These are phyloP conservation scores for Incumbomyces delicatus DNA, from an alignment of 2,329 filamentous ascomycete species.

Conservation along the genomic window DNA sequence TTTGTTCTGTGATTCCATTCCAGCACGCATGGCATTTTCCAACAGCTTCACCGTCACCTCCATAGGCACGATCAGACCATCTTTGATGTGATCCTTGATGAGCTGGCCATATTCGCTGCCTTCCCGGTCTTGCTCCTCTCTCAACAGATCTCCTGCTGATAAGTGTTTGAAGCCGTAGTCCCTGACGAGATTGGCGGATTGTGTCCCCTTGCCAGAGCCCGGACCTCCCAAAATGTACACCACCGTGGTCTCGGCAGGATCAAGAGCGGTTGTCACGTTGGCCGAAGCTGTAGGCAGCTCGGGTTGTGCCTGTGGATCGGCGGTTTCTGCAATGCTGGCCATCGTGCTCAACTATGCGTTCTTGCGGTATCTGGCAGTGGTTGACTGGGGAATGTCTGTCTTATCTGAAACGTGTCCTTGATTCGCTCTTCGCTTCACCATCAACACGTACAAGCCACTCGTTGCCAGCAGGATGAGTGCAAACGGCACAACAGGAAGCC, in stretches of 20 bases:
- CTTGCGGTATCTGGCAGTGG: constrained; percentile 7
- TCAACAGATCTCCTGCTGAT: constrained; percentile 83
- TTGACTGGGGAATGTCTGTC: neutral
- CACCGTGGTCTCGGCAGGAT: constrained; percentile 68
- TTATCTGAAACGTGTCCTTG: constrained; percentile 3
- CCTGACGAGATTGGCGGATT: constrained; percentile 77
- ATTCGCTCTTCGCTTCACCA: constrained; percentile 36
- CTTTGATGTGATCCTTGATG: constrained; percentile 87
- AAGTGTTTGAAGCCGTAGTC: constrained; percentile 90
- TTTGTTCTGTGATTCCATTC: constrained; percentile 43
- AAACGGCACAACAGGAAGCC: constrained; percentile 29
- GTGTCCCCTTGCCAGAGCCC: constrained; percentile 91
- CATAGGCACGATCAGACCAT: constrained; percentile 97
- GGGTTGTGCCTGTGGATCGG: constrained; percentile 23
- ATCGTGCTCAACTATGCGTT: constrained; percentile 4
- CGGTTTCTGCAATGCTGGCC: constrained; percentile 13
- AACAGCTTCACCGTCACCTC: constrained; percentile 90
- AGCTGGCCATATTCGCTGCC: constrained; percentile 84
- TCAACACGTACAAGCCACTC: constrained; percentile 40
- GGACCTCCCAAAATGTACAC: constrained; percentile 94
- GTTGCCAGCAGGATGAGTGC: constrained; percentile 37
- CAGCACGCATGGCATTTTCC: constrained; percentile 79
- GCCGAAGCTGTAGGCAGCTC: constrained; percentile 39
- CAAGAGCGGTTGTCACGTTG: constrained; percentile 62
- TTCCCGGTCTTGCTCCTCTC: constrained; percentile 80